Evolutionary conservation across 1,139 yeast species (phyloP).

Genomic region (Kurtzmaniella quercitrusa): DNA sequence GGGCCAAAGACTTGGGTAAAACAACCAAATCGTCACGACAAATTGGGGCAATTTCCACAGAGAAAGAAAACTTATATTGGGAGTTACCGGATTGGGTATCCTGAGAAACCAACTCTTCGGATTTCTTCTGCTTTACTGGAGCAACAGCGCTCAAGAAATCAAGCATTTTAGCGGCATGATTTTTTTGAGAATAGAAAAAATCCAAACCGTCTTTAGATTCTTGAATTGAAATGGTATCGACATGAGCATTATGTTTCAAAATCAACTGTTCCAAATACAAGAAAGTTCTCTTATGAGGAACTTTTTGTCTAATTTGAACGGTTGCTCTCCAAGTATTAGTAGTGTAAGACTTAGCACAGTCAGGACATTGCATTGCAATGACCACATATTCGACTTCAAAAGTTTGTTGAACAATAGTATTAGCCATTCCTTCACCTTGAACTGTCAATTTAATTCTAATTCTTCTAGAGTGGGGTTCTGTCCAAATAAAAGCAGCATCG

Average conservation of each 20-base stretch:
- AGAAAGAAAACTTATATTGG: slow-evolving; percentile 83
- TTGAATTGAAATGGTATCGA: slow-evolving; percentile 88
- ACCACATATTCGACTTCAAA: slow-evolving; percentile 95
- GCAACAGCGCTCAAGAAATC: slow-evolving; percentile 85
- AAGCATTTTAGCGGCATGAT: slow-evolving; percentile 90
- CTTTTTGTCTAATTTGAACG: slow-evolving; percentile 96
- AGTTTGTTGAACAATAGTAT: slow-evolving; percentile 89
- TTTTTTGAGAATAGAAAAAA: slow-evolving; percentile 83
- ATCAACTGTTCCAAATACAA: slow-evolving; percentile 92
- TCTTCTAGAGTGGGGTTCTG: slow-evolving; percentile 98
- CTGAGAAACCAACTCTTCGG: slow-evolving; percentile 87
- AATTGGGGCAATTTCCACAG: slow-evolving; percentile 94
- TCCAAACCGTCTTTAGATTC: slow-evolving; percentile 95
- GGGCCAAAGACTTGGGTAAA: slow-evolving; percentile 80
- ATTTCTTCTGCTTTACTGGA: slow-evolving; percentile 80
- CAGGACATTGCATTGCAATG: slow-evolving; percentile 96
- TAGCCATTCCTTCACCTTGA: slow-evolving; percentile 93
- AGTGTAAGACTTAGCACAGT: slow-evolving; percentile 95
- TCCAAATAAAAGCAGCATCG: slow-evolving; percentile 96
- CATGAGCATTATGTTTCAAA: slow-evolving; percentile 88
- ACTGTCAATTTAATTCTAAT: slow-evolving; percentile 86
- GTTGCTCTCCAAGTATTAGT: slow-evolving; percentile 97
- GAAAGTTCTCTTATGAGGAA: slow-evolving; percentile 93
- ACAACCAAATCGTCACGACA: slow-evolving; percentile 96
- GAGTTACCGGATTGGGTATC: slow-evolving; percentile 92